phyloP scores from a whole-genome alignment of 768 basidiomycete genomes.

The Candolleomyces eurysporus region DNA sequence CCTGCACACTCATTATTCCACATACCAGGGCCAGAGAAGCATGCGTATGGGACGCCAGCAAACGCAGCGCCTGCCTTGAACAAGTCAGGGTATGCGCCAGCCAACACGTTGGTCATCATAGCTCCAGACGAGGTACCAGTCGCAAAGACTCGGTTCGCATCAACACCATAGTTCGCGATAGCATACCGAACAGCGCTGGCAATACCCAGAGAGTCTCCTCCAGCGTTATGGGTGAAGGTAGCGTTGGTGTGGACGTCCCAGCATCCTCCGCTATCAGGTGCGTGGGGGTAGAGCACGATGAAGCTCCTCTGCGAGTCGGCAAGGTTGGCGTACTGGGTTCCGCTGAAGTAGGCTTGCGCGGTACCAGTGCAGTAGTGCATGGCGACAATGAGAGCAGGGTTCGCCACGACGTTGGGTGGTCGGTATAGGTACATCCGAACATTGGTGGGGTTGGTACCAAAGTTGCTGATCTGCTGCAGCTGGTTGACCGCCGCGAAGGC shows the following conservation, averaged over 20 bases:
- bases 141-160: slow-evolving; percentile 45
- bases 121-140: slow-evolving; percentile 53
- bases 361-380: slow-evolving; percentile 53
- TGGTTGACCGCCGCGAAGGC: slow-evolving; percentile 26
- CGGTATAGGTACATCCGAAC: slow-evolving; percentile 48
- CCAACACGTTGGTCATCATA: slow-evolving; percentile 61
- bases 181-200: slow-evolving; percentile 46
- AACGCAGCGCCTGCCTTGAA: slow-evolving; percentile 47
- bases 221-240: slow-evolving; percentile 54
- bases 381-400: slow-evolving; percentile 49
- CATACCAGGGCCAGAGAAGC: slow-evolving; percentile 46
- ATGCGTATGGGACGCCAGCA: slow-evolving; percentile 54
- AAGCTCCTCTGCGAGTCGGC: slow-evolving; percentile 44
- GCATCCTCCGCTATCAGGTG: slow-evolving; percentile 43
- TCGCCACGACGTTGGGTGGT: slow-evolving; percentile 33
- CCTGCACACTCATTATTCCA: slow-evolving; percentile 50
- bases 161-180: slow-evolving; percentile 45
- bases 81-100: slow-evolving; percentile 54
- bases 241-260: slow-evolving; percentile 52
- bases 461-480: slow-evolving; percentile 42
- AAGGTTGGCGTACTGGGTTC: slow-evolving; percentile 47
- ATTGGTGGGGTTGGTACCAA: slow-evolving; percentile 52
- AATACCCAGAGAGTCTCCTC: slow-evolving; percentile 54
- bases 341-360: slow-evolving; percentile 48
- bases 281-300: slow-evolving; percentile 50